Percentiles rank a stretch among this genome's conserved stretches.
These are phyloP conservation scores for Trichoderma pleuroti DNA, from an alignment of 2,329 filamentous ascomycete species.

Conservation along the genomic window DNA sequence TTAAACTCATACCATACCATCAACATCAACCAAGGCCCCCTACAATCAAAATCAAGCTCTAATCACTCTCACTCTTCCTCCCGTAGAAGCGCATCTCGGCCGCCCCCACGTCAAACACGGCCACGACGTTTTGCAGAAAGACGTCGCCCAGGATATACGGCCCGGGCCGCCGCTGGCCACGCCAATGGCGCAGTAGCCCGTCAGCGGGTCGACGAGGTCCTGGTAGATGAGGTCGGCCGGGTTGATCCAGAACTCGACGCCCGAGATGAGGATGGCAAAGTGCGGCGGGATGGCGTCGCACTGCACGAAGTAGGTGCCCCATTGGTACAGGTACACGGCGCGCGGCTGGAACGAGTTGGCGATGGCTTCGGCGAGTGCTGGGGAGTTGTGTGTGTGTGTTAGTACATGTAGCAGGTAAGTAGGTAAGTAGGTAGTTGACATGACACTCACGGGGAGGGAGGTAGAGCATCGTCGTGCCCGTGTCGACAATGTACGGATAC, in stretches of 20 bases:
- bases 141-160: slow-evolving; percentile 49
- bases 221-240: slow-evolving; percentile 47
- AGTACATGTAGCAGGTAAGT: neutral
- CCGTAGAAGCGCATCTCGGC: slow-evolving; percentile 46
- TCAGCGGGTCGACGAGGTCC: slow-evolving; percentile 41
- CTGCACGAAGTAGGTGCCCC: slow-evolving; percentile 46
- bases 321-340: slow-evolving; percentile 45
- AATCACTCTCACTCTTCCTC: slow-evolving; percentile 18
- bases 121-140: slow-evolving; percentile 50
- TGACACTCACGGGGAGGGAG: slow-evolving; percentile 44
- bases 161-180: slow-evolving; percentile 43
- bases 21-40: neutral
- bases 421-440: too few species aligned
- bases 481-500: slow-evolving; percentile 51
- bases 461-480: slow-evolving; percentile 50
- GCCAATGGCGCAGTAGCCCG: slow-evolving; percentile 47
- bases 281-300: slow-evolving; percentile 46
- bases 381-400: neutral
- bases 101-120: slow-evolving; percentile 46
- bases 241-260: slow-evolving; percentile 45
- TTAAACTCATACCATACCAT: neutral
- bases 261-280: slow-evolving; percentile 45
- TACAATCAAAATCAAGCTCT: neutral
- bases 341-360: slow-evolving; percentile 45
- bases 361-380: slow-evolving; percentile 47